These are phyloP conservation scores for Pleochaeta shiraiana DNA, from an alignment of 2,329 filamentous ascomycete genomes.

Conservation along the genomic window DNA sequence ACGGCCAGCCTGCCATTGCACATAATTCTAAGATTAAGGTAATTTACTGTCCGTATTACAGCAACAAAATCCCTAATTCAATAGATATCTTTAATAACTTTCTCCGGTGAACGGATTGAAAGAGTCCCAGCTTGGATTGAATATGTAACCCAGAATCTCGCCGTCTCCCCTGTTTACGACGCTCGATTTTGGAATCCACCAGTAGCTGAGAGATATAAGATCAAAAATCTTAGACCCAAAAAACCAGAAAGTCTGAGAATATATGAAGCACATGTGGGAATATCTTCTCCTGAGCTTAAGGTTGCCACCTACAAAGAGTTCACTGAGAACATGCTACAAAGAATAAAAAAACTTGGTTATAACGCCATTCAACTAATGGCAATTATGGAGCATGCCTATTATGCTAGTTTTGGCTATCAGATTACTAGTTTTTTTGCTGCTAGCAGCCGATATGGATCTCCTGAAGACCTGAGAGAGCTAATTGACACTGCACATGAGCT, in stretches of 20 bases:
- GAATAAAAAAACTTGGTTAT: conserved; percentile 80
- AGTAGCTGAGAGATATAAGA: conserved; percentile 48
- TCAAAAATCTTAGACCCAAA: conserved; percentile 62
- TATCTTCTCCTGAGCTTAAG: conserved; percentile 72
- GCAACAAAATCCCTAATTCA: too few species aligned
- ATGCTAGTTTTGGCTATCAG: conserved; percentile 97
- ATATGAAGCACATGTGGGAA: conserved; percentile 97
- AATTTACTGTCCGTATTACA: too few species aligned
- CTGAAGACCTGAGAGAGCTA: conserved; percentile 89
- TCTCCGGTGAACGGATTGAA: conserved; percentile 61
- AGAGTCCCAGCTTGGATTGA: conserved; percentile 93
- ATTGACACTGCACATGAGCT: conserved; percentile 86
- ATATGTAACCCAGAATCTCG: conserved; percentile 84
- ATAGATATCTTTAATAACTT: conserved; percentile 66
- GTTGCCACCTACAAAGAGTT: conserved; percentile 97
- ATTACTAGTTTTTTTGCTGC: conserved; percentile 98
- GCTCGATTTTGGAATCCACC: conserved; percentile 96
- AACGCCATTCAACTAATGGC: conserved; percentile 98
- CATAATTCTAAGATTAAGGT: conserved; percentile 97
- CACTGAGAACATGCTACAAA: conserved; percentile 72
- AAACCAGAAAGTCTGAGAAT: conserved; percentile 77
- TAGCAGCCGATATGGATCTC: conserved; percentile 81
- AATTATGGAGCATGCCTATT: conserved; percentile 98
- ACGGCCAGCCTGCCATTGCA: conserved; percentile 58
- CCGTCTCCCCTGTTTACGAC: conserved; percentile 80